Conservation (phyloP, 2,329 filamentous ascomycete genomes). For the Ascosphaera apis region DNA sequence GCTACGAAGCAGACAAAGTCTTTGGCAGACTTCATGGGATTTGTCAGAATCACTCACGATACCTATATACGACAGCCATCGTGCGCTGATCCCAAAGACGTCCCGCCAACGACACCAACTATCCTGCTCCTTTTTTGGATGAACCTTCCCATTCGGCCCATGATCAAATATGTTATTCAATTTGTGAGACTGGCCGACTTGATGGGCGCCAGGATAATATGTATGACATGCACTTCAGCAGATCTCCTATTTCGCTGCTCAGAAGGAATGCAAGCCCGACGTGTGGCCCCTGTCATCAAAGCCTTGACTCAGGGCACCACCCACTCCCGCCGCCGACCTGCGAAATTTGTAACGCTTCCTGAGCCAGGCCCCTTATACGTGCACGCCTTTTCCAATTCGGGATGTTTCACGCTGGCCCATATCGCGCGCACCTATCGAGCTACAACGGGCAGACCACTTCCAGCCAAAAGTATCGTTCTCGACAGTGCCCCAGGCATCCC, state of each 20-base stretch:
- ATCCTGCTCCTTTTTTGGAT: slow-evolving; percentile 28
- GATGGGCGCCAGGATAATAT: slow-evolving; percentile 20
- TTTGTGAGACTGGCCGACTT: slow-evolving; percentile 23
- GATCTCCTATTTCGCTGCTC: slow-evolving; percentile 13
- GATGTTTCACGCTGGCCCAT: slow-evolving; percentile 16
- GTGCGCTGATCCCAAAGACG: too few relatives aligned
- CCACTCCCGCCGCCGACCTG: slow-evolving; percentile 6
- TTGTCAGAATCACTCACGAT: too few relatives aligned
- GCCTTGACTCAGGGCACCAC: too few relatives aligned
- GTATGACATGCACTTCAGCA: slow-evolving; percentile 15
- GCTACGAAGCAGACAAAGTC: too few relatives aligned
- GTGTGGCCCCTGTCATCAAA: slow-evolving; percentile 15
- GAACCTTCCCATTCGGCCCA: slow-evolving; percentile 20
- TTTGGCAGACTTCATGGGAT: too few relatives aligned
- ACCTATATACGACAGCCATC: too few relatives aligned
- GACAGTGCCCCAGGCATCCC: slow-evolving; percentile 24
- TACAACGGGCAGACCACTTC: slow-evolving; percentile 14
- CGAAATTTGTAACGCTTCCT: too few relatives aligned
- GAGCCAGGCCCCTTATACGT: slow-evolving; percentile 16
- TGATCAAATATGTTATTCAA: slow-evolving; percentile 24
- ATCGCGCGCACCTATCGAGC: slow-evolving; percentile 18
- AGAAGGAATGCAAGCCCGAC: slow-evolving; percentile 8
- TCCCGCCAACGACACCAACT: slow-evolving; percentile 9
- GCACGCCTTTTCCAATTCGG: slow-evolving; percentile 30
- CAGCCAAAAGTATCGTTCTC: slow-evolving; percentile 19